Base-by-base conservation (phyloP, 2,329 filamentous ascomycete genomes). In the Coniella vitis region DNA sequence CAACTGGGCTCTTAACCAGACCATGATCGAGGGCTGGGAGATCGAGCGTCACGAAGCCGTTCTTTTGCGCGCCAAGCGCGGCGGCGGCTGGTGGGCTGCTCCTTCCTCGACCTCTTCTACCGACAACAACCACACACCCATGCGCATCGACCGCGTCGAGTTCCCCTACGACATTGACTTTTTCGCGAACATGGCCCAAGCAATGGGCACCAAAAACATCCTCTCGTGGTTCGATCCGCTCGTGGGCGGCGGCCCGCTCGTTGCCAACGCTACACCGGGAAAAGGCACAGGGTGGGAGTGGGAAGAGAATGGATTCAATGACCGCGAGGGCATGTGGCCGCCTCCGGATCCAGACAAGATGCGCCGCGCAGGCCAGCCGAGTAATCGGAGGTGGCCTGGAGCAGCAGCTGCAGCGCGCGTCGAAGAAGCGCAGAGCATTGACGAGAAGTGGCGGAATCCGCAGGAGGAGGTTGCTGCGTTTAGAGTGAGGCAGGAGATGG, bases 121-220 rank as follows among this genome's bases (percentile, higher is more conserved):
- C 48, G 56, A 8, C 34, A 49, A 4, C 37, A 51, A 10, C 29
- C 53, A 35, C 56, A 55, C 29, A 60, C 55, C 9, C 57, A 66
- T 73, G 38, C 65, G 58, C 39, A 74, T 86, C 38, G 71, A 76
- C 49, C 76, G 73, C 46, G 78, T 90, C 58, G 86, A 91, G 63
- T 93, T 89, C 57, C 88, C 87, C 0, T 93, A 90, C 65, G 87
- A 94, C 59, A 68, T 91, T 38, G 86, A 86, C 43, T 71, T 93
- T 57, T 89, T 80, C 68, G 63, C 69, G 32, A 94, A 94, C 63
- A 73, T 91, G 61, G 74, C 76, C 14, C 83, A 87, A 60, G 84
- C 82, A 14, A 90, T 93, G 84, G 86, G 86, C 4, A 83, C 79
- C 0, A 56, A 61, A 7, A 89, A 87, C 60, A 58, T 78, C 0